phyloP scores from a whole-genome alignment of 345 rosid species.

The Lumnitzera racemosa region DNA sequence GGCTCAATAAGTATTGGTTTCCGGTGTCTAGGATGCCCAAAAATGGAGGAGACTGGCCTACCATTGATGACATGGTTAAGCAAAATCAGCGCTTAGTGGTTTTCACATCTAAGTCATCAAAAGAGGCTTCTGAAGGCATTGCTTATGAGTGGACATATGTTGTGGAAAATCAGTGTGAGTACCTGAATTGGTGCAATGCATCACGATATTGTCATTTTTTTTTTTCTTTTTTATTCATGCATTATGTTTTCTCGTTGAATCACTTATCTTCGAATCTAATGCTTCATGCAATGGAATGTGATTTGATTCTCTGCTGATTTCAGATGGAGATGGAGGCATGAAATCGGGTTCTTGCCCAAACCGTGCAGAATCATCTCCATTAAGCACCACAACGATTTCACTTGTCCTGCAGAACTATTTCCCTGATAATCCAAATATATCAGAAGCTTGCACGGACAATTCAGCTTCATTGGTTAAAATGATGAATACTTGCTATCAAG shows the following conservation, averaged over 20 bases:
- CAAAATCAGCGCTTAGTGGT: conserved; percentile 78
- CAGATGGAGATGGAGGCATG: conserved; percentile 87
- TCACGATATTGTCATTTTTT: neutral
- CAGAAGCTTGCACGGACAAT: conserved; percentile 60
- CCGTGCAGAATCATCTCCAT: conserved; percentile 60
- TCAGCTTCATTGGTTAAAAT: conserved; percentile 60
- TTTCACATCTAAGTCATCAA: conserved; percentile 63
- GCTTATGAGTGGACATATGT: conserved; percentile 90
- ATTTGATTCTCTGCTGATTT: conserved; percentile 13
- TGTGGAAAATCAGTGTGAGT: conserved; percentile 80
- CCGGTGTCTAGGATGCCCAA: conserved; percentile 81
- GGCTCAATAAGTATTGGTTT: conserved; percentile 54
- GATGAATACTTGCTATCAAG: conserved; percentile 63
- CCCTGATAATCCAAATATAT: conserved; percentile 51
- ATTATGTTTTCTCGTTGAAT: neutral
- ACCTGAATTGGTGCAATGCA: neutral
- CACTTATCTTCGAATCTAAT: no score
- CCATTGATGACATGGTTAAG: conserved; percentile 76
- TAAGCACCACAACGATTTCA: conserved; percentile 48
- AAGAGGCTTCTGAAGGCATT: conserved; percentile 85
- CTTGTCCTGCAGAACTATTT: conserved; percentile 73
- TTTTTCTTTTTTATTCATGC: neutral
- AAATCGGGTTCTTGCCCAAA: conserved; percentile 57
- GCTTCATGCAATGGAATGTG: neutral
- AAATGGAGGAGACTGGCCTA: conserved; percentile 85